phyloP scores from a whole-genome alignment of 2,329 filamentous ascomycete species.

The Sclerotiophoma versabilis region DNA sequence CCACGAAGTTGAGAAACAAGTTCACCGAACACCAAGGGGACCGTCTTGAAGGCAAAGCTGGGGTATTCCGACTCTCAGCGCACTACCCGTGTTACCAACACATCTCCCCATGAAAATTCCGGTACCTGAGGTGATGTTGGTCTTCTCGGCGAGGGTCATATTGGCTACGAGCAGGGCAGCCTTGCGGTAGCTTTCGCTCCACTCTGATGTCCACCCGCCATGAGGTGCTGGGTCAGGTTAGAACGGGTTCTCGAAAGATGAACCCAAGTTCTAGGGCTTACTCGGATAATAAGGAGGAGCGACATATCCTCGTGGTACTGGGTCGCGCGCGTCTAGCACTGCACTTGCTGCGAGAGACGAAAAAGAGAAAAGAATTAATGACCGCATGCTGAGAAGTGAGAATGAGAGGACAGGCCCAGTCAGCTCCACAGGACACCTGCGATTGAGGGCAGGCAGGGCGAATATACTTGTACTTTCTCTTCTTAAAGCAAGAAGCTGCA shows the following conservation, averaged over 20 bases:
- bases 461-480: neutral
- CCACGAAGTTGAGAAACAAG: neutral
- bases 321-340: slow-evolving; percentile 39
- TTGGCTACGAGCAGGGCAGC: slow-evolving; percentile 72
- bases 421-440: neutral
- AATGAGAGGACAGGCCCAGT: no score
- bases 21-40: slow-evolving; percentile 69
- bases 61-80: slow-evolving; percentile 72
- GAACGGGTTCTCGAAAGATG: neutral
- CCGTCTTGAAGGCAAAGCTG: slow-evolving; percentile 70
- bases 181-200: slow-evolving; percentile 74
- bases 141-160: slow-evolving; percentile 83
- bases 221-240: slow-evolving; percentile 59
- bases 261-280: slow-evolving; percentile 3
- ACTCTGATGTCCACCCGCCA: slow-evolving; percentile 73
- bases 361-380: slow-evolving; percentile 30
- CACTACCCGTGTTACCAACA: slow-evolving; percentile 78
- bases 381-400: slow-evolving; percentile 28
- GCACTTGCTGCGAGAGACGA: slow-evolving; percentile 31
- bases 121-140: slow-evolving; percentile 75
- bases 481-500: neutral
- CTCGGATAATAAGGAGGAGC: slow-evolving; percentile 70
- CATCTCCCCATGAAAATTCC: slow-evolving; percentile 76
- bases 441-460: neutral
- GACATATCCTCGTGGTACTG: slow-evolving; percentile 46